Conservation (phyloP, 176 grass and related monocot genomes). For the Phoenix dactylifera region DNA sequence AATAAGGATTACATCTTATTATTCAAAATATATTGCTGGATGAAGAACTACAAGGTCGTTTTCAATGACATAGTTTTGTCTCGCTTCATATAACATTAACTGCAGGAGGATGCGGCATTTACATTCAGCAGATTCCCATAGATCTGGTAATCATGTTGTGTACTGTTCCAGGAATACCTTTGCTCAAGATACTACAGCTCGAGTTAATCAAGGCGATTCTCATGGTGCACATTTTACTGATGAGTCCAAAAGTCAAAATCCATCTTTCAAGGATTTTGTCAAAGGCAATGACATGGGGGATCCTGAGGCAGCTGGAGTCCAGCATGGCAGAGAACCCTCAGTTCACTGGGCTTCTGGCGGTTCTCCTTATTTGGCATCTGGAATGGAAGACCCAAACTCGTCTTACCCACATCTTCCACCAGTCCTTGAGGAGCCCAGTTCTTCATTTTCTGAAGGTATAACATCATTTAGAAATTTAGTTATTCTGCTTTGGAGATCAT, state of each 20-base stretch:
- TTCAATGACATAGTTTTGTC: no score
- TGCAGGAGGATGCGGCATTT: no score
- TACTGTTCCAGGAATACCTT: conserved; percentile 27
- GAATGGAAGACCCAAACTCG: conserved; percentile 40
- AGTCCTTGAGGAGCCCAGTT: conserved; percentile 71
- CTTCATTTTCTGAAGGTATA: conserved; percentile 88
- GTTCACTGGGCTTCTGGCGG: conserved; percentile 48
- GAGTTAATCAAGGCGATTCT: conserved; percentile 31
- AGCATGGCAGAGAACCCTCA: conserved; percentile 43
- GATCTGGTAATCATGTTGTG: no score
- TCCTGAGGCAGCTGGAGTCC: conserved; percentile 23
- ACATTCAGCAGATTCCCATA: no score
- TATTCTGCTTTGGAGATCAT: not conserved
- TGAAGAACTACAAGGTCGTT: no score
- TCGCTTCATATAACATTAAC: no score
- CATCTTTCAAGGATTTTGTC: conserved; percentile 42
- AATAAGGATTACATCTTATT: no score
- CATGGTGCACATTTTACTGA: conserved; percentile 28
- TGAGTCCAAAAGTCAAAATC: conserved; percentile 29
- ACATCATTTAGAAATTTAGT: not conserved
- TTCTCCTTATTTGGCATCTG: conserved; percentile 49
- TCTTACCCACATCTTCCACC: conserved; percentile 78
- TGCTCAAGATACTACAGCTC: conserved; percentile 30
- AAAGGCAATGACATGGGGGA: conserved; percentile 40
- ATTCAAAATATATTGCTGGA: no score